Evolutionary conservation across 176 grass and related monocot species (phyloP).

Genomic region (Hordeum vulgare): DNA sequence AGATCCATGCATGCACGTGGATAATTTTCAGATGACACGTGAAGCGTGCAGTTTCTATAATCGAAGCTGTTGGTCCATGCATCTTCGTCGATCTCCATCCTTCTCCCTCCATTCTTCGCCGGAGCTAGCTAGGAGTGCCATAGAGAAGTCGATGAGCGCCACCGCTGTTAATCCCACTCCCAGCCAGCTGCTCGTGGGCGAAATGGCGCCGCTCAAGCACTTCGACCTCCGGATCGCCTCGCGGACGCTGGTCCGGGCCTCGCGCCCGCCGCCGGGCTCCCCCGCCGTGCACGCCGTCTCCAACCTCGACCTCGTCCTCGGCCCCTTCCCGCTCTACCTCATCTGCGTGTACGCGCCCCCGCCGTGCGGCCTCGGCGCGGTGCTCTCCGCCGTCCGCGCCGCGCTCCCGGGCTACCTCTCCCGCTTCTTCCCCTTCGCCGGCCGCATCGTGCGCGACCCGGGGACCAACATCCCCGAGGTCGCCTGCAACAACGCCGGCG

Average conservation of each 20-base stretch:
- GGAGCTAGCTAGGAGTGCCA: not conserved
- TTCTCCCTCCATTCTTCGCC: no score
- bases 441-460: slow-evolving; percentile 24
- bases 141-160: not conserved
- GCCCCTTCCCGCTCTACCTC: slow-evolving; percentile 36
- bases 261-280: slow-evolving; percentile 15
- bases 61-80: not conserved
- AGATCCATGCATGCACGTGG: no score
- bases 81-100: no score
- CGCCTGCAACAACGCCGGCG: slow-evolving; percentile 52
- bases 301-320: slow-evolving; percentile 58
- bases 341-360: slow-evolving; percentile 28
- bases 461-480: slow-evolving; percentile 26
- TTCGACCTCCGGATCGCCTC: slow-evolving; percentile 25
- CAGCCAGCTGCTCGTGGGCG: not conserved
- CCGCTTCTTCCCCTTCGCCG: slow-evolving; percentile 43
- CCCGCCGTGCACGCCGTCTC: slow-evolving; percentile 35
- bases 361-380: slow-evolving; percentile 13
- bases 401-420: slow-evolving; percentile 38
- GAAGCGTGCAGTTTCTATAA: no score
- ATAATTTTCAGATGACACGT: no score
- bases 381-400: slow-evolving; percentile 18
- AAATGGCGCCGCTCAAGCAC: not conserved
- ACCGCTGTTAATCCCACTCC: not conserved
- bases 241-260: slow-evolving; percentile 33